Conservation (phyloP, 257 asterid genomes). For the Solanum infundibuliforme region DNA sequence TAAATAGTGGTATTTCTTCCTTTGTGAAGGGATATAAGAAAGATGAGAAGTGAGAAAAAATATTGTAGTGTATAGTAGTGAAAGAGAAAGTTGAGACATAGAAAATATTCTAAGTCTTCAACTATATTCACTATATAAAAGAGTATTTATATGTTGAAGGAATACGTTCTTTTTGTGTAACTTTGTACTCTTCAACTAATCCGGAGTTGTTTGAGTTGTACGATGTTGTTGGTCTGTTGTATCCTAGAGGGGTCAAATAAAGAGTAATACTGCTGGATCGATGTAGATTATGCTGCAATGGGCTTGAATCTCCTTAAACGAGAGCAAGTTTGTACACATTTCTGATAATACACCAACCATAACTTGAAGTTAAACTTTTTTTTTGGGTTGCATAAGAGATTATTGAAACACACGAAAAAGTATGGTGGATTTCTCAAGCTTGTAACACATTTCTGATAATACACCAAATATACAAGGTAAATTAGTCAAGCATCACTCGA, state of each 20-base stretch:
- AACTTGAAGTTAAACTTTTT: background rate
- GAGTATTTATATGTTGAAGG: background rate
- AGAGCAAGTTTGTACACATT: background rate
- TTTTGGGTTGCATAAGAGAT: background rate
- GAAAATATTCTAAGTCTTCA: background rate
- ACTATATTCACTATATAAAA: background rate
- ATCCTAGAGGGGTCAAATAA: background rate
- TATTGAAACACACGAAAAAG: background rate
- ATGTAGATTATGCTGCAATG: background rate
- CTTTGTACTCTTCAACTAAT: background rate
- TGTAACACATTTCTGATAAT: background rate
- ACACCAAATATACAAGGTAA: background rate
- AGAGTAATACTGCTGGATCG: background rate
- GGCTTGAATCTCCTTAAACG: background rate
- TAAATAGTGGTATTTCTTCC: background rate
- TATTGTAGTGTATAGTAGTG: background rate
- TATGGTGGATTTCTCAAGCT: background rate
- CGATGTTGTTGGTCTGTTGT: background rate
- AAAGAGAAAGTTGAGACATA: background rate
- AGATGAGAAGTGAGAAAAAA: background rate
- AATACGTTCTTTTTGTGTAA: background rate
- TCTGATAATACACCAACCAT: background rate
- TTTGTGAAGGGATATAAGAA: background rate
- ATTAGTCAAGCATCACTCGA: background rate
- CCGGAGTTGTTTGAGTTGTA: background rate